Evolutionary conservation across 2,329 filamentous ascomycete genomes (phyloP), one percentile per base, ranked within the genome.

Genomic region (Xylaria sp.): DNA sequence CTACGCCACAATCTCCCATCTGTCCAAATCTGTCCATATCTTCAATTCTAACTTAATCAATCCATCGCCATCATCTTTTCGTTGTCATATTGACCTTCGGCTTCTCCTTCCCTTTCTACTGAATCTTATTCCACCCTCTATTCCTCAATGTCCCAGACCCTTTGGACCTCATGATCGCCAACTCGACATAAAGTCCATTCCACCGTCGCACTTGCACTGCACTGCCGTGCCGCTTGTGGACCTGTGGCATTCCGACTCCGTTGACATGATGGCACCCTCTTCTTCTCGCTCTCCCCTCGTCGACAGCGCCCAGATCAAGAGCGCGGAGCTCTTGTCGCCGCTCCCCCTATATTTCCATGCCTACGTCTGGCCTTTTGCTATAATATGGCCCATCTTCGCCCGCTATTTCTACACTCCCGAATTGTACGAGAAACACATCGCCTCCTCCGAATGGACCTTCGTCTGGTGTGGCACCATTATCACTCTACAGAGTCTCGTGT

Each of bases 401-500:
- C 89, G 92, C 80, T 90, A 94, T 81, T 98, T 97, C 81, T 89
- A 97, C 63, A 92, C 90, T 25, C 86, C 90, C 70, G 91, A 94
- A 63, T 90, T 93, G 74, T 99, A 99, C 82, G 92, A 97, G 74
- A 91, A 91, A 79, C 91, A 98, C 84, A 97, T 99, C 73, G 89
- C 92, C 76, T 94, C 92, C n/a, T 90, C 92, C 75, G 96, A 99
- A 86, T 99, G 96, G 95, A 98, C 97, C 0, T 97, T 97, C 80
- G 93, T 99, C 72, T 99, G 93, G 90, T 89, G 92, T 74, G 95
- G 92, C 76, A 87, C 90, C 74, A 98, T 99, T 79, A 86, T 97
- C 80, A 97, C 94, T 12, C 78, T 92, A 66, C 97, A 99, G 84
- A 90, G 93, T 72, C 87, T 99, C 72, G 84, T 94, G 75, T 99